A percentile compares a stretch with the other conserved stretches of the same genome.
Conservation (phyloP, 2,329 filamentous ascomycete genomes). For the Ophiostoma himal-ulmi region DNA sequence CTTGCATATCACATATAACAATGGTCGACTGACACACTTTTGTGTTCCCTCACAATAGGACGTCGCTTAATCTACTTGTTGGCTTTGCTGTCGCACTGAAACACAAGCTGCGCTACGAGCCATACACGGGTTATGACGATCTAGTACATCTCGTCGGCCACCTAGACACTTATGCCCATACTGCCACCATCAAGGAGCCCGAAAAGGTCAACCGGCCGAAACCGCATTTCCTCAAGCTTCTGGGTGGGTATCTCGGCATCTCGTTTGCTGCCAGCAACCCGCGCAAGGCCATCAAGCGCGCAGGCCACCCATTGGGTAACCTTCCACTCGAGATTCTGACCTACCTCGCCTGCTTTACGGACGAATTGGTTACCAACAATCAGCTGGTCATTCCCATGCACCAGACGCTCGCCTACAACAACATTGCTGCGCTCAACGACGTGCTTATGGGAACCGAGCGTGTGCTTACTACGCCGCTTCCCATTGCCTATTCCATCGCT, state of each 20-base stretch:
- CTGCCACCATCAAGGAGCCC: slow-evolving; percentile 37
- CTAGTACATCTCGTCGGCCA: slow-evolving; percentile 56
- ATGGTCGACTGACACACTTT: slow-evolving; percentile 15
- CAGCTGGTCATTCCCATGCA: slow-evolving; percentile 45
- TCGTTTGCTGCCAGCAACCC: slow-evolving; percentile 65
- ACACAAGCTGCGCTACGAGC: slow-evolving; percentile 68
- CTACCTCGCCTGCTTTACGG: slow-evolving; percentile 57
- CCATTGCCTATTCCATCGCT: slow-evolving; percentile 67
- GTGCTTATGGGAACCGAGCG: slow-evolving; percentile 62
- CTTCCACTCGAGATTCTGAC: slow-evolving; percentile 65
- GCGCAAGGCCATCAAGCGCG: slow-evolving; percentile 60
- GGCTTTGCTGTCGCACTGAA: slow-evolving; percentile 64
- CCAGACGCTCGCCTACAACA: slow-evolving; percentile 45
- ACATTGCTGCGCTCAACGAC: slow-evolving; percentile 56
- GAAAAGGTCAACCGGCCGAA: slow-evolving; percentile 33
- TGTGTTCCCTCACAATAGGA: slow-evolving; percentile 29
- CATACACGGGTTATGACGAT: slow-evolving; percentile 64
- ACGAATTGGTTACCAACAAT: slow-evolving; percentile 48
- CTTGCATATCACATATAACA: not conserved
- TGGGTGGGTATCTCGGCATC: slow-evolving; percentile 61
- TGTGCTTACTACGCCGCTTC: slow-evolving; percentile 65
- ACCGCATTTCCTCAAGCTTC: slow-evolving; percentile 42
- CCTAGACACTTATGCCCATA: slow-evolving; percentile 60
- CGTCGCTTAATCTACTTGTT: slow-evolving; percentile 62
- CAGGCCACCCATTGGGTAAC: slow-evolving; percentile 63